A percentile compares a stretch with the other conserved stretches of the same genome.
These are phyloP conservation scores for Schwanniomyces etchellsii DNA, from an alignment of 1,139 yeast species.

Conservation along the genomic window DNA sequence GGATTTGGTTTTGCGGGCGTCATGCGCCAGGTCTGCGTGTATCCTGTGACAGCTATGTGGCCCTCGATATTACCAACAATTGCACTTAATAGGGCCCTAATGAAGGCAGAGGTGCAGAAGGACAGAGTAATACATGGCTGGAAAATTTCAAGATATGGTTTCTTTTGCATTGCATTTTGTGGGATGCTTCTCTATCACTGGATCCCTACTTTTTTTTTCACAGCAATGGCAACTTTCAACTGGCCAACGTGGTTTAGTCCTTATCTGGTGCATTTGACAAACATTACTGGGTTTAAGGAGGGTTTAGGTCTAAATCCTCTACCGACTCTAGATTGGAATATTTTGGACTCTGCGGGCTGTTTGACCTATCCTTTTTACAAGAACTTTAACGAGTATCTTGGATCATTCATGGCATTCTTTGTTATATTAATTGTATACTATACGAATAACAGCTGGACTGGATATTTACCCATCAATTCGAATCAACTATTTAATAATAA, in stretches of 20 bases:
- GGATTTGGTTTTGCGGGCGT: constrained; percentile 45
- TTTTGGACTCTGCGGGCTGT: constrained; percentile 33
- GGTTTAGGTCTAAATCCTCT: constrained; percentile 42
- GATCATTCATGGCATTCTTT: constrained; percentile 28
- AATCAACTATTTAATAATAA: constrained; percentile 31
- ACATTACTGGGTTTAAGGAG: constrained; percentile 30
- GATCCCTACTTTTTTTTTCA: constrained; percentile 39
- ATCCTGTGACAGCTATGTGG: constrained; percentile 43
- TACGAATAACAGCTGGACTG: constrained; percentile 36
- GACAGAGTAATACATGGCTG: constrained; percentile 25
- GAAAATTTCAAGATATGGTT: constrained; percentile 34
- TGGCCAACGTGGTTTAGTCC: constrained; percentile 47
- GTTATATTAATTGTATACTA: constrained; percentile 28
- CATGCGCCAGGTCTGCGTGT: constrained; percentile 39
- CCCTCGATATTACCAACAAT: constrained; percentile 43
- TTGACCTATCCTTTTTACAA: constrained; percentile 39
- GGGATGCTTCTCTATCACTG: constrained; percentile 36
- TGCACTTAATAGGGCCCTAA: constrained; percentile 39
- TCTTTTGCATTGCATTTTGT: constrained; percentile 29
- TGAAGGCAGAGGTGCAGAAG: constrained; percentile 20
- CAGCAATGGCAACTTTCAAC: constrained; percentile 36
- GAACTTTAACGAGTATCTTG: constrained; percentile 31
- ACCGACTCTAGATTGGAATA: constrained; percentile 44
- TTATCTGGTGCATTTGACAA: constrained; percentile 33
- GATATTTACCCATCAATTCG: constrained; percentile 34